These are phyloP conservation scores for Gossypium herbaceum DNA, from an alignment of 345 rosid species.

Conservation along the genomic window DNA sequence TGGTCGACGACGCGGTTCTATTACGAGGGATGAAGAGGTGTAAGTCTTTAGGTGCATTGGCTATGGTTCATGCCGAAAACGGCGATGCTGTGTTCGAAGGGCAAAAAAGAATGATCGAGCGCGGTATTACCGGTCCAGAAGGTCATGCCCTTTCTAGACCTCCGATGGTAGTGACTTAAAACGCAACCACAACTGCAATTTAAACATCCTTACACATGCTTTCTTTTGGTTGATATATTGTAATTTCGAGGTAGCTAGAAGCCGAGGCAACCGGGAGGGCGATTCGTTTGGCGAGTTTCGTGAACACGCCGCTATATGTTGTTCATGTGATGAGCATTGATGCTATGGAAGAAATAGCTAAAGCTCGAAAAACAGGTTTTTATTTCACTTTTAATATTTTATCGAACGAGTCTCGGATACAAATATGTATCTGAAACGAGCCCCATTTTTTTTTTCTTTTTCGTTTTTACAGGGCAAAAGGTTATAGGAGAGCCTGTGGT, in stretches of 20 bases:
- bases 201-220: too few species aligned
- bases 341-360: conserved; percentile 96
- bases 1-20: conserved; percentile 81
- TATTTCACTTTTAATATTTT: too few species aligned
- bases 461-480: conserved; percentile 64
- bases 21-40: conserved; percentile 77
- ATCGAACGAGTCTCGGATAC: too few species aligned
- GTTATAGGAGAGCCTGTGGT: conserved; percentile 91
- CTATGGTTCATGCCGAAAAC: conserved; percentile 99
- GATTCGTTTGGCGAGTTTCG: conserved; percentile 79
- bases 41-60: conserved; percentile 92
- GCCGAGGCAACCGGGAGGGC: conserved; percentile 97
- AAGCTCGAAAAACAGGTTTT: conserved; percentile 87
- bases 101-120: conserved; percentile 82
- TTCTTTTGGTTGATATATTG: too few species aligned
- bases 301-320: conserved; percentile 88
- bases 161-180: background rate
- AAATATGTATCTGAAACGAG: too few species aligned
- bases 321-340: conserved; percentile 99
- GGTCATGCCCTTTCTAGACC: conserved; percentile 6
- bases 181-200: too few species aligned
- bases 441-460: too few species aligned
- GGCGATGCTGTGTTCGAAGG: conserved; percentile 98
- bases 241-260: conserved; percentile 58
- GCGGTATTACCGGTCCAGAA: conserved; percentile 92